Conservation (phyloP, 2,329 filamentous ascomycete species). For the Cladosporium sp. region DNA sequence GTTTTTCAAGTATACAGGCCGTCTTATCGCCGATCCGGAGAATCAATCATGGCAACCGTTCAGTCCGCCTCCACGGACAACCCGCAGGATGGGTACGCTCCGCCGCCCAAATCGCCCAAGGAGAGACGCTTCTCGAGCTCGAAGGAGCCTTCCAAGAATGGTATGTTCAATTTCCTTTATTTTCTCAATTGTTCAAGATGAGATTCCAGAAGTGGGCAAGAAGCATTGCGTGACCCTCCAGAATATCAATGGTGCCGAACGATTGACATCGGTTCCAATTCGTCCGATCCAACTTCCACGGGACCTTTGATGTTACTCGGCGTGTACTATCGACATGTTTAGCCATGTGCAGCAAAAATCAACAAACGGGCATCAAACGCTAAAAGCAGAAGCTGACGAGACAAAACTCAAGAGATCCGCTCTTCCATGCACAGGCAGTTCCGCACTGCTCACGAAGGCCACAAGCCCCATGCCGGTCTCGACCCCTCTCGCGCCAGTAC, state of each 20-base stretch:
- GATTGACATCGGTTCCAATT: not conserved
- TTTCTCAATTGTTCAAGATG: not conserved
- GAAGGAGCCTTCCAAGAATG: conserved; percentile 49
- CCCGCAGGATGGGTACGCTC: conserved; percentile 8
- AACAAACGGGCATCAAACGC: not conserved
- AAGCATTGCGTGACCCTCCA: not conserved
- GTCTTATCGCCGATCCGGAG: not conserved
- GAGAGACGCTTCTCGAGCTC: conserved; percentile 42
- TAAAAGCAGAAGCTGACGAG: conserved; percentile 19
- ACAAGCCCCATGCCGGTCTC: conserved; percentile 86
- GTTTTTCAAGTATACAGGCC: not conserved
- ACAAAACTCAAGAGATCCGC: conserved; percentile 63
- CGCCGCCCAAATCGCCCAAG: conserved; percentile 11
- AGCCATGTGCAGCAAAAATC: not conserved
- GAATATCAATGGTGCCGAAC: not conserved
- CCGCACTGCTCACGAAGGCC: conserved; percentile 84
- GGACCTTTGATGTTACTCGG: not conserved
- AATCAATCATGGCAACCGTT: conserved; percentile 13
- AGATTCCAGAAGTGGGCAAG: not conserved
- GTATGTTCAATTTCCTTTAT: conserved; percentile 33
- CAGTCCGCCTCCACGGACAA: conserved; percentile 10
- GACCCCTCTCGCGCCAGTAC: conserved; percentile 86
- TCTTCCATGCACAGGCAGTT: conserved; percentile 89
- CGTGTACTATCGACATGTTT: not conserved
- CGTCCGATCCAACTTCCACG: not conserved